Conservation (phyloP, 2,329 filamentous ascomycete species). For the Aureobasidium sp. region DNA sequence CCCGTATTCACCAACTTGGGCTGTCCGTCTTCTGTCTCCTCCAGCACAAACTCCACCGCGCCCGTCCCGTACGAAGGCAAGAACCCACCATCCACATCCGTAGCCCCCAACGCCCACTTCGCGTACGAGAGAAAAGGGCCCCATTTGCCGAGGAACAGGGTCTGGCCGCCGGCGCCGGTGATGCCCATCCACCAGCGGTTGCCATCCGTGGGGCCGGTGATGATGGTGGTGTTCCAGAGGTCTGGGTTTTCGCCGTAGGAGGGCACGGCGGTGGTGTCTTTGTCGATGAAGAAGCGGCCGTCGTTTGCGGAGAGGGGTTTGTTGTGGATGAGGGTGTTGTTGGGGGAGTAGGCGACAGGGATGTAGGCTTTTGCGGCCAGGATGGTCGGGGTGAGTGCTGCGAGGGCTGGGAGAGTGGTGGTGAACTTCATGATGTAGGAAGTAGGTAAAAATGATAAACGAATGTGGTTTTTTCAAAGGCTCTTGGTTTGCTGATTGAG, state of each 20-base stretch:
- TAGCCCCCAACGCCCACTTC: background rate
- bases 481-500: background rate
- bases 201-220: background rate
- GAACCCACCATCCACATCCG: background rate
- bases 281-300: background rate
- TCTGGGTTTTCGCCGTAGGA: background rate
- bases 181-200: background rate
- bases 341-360: background rate
- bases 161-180: background rate
- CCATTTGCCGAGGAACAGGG: background rate
- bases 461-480: background rate
- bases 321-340: background rate
- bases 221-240: background rate
- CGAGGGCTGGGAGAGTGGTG: background rate
- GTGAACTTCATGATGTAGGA: background rate
- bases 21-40: background rate
- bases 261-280: background rate
- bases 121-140: background rate
- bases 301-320: background rate
- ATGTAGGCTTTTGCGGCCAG: background rate
- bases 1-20: background rate
- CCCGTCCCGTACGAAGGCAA: background rate
- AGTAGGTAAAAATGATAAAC: no score
- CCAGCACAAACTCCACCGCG: background rate
- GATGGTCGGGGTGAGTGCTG: background rate